phyloP scores from a whole-genome alignment of 371 early-diverging fungal genomes.

The Pancytospora philotis region DNA sequence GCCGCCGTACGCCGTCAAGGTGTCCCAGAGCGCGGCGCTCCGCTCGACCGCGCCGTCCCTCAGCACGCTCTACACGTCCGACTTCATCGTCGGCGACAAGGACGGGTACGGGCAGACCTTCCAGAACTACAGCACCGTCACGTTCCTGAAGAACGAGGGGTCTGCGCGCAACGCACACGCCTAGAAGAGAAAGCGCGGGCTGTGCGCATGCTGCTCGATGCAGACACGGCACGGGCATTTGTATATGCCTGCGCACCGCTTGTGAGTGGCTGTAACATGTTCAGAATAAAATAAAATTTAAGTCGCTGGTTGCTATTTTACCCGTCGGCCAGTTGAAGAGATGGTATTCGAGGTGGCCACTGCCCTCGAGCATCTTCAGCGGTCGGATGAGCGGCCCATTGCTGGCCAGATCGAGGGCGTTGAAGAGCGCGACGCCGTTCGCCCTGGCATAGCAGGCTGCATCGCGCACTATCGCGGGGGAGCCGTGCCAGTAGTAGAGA shows the following conservation, averaged over 20 bases:
- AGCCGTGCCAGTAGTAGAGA: constrained; percentile 42
- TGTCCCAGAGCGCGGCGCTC: not conserved
- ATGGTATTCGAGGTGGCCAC: constrained; percentile 19
- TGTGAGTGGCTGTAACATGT: too few relatives aligned
- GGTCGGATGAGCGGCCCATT: constrained; percentile 7
- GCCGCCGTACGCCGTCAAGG: constrained; percentile 67
- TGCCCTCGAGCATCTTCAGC: constrained; percentile 11
- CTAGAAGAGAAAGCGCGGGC: too few relatives aligned
- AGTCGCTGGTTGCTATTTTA: not conserved
- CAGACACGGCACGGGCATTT: too few relatives aligned
- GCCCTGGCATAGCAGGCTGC: not conserved
- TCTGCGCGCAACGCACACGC: too few relatives aligned
- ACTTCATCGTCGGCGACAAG: constrained; percentile 27
- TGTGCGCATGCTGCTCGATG: too few relatives aligned
- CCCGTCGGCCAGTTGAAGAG: constrained; percentile 10
- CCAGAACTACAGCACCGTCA: constrained; percentile 18
- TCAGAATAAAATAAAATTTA: constrained; percentile 32
- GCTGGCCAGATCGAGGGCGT: constrained; percentile 25
- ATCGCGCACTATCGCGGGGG: not conserved
- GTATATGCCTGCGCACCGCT: too few relatives aligned
- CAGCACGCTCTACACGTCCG: constrained; percentile 29
- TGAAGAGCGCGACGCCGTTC: constrained; percentile 2
- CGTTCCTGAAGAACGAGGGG: not conserved
- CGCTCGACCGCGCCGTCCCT: constrained; percentile 20
- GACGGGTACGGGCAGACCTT: constrained; percentile 55